Conservation (phyloP, 257 asterid genomes). For the Solanum peruvianum region DNA sequence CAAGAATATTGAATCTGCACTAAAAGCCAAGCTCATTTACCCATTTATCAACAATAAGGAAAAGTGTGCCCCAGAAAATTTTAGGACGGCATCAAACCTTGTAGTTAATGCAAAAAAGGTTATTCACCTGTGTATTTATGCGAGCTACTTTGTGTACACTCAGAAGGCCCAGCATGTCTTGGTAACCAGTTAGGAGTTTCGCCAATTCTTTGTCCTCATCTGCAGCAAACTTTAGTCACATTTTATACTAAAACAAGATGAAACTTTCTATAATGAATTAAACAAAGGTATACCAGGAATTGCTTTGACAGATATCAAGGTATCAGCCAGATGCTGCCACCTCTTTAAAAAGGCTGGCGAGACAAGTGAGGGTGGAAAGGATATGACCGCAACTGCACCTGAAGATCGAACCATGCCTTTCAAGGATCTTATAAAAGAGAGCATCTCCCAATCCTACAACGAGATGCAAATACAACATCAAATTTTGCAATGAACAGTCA, state of each 20-base stretch:
- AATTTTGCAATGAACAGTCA: neutral
- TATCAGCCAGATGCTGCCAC: conserved; percentile 95
- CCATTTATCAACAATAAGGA: neutral
- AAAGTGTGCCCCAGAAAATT: neutral
- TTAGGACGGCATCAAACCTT: neutral
- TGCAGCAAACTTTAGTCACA: conserved; percentile 17
- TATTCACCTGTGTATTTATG: conserved; percentile 68
- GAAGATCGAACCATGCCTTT: conserved; percentile 58
- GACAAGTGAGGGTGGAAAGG: conserved; percentile 78
- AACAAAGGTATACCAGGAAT: conserved; percentile 51
- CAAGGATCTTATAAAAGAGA: conserved; percentile 67
- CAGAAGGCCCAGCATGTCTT: conserved; percentile 95
- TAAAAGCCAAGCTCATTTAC: neutral
- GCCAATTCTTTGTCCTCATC: conserved; percentile 96
- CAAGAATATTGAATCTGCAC: neutral
- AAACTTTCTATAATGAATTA: neutral
- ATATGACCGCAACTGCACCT: conserved; percentile 77
- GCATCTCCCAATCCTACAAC: conserved; percentile 77
- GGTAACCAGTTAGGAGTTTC: conserved; percentile 89
- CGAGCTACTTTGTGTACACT: conserved; percentile 87
- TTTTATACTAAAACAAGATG: neutral
- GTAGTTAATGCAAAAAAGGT: neutral
- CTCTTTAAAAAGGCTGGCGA: conserved; percentile 61
- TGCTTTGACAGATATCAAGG: conserved; percentile 76
- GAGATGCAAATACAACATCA: neutral